phyloP scores from a whole-genome alignment of 2,329 filamentous ascomycete genomes.

The Colletotrichum cuscutae region DNA sequence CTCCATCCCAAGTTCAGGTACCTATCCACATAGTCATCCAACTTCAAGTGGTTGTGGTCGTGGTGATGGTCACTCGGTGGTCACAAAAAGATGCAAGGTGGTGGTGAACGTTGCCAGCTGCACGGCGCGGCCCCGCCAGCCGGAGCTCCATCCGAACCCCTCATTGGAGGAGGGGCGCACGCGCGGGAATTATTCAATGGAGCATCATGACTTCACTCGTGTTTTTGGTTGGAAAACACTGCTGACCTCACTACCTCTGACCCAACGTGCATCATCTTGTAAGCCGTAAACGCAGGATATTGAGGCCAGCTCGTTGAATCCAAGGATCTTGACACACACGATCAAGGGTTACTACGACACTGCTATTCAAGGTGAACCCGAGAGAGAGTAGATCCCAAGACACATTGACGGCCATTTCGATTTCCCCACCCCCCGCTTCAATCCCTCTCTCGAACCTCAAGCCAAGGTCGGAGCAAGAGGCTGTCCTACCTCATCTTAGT shows the following conservation, averaged over 20 bases:
- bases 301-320: not conserved
- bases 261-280: not conserved
- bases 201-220: slow-evolving; percentile 25
- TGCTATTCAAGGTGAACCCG: not conserved
- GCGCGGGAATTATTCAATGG: slow-evolving; percentile 18
- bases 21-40: not conserved
- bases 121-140: not conserved
- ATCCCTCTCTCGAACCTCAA: not conserved
- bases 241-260: not conserved
- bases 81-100: not conserved
- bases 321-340: not conserved
- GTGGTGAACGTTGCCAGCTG: slow-evolving; percentile 1
- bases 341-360: not conserved
- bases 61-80: no score
- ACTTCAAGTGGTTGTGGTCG: not conserved
- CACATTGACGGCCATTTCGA: not conserved
- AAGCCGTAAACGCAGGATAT: not conserved
- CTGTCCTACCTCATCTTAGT: not conserved
- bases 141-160: slow-evolving; percentile 12
- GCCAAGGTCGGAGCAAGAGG: not conserved
- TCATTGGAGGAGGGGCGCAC: slow-evolving; percentile 23
- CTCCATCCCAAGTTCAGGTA: not conserved
- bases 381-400: not conserved
- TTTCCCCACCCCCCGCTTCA: not conserved
- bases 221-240: not conserved